phyloP scores from a whole-genome alignment of 176 grass and related monocot genomes.

The Ensete glaucum region DNA sequence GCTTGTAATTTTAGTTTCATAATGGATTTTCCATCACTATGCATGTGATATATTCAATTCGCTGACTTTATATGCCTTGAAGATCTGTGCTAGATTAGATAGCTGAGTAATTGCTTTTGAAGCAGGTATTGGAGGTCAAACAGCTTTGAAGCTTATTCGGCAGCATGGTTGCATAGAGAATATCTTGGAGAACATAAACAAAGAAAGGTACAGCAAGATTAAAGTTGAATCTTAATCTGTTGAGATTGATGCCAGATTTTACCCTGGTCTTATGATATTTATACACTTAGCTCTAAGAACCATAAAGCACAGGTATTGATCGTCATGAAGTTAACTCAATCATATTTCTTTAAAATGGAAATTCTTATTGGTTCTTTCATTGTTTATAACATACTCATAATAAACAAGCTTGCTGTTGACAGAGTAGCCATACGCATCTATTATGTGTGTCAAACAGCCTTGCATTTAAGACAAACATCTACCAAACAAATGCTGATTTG shows the following conservation, averaged over 20 bases:
- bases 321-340: background rate
- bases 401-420: background rate
- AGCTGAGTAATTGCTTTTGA: background rate
- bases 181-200: slow-evolving; percentile 72
- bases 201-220: slow-evolving; percentile 41
- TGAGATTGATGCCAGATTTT: slow-evolving; percentile 5
- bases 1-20: background rate
- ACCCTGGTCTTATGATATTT: background rate
- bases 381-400: background rate
- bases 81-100: background rate
- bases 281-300: background rate
- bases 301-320: background rate
- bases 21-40: background rate
- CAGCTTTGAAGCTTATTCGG: slow-evolving; percentile 83
- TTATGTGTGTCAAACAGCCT: background rate
- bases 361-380: background rate
- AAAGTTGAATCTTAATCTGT: slow-evolving; percentile 4
- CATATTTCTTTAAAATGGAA: too few species aligned
- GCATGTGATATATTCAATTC: background rate
- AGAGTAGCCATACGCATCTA: background rate
- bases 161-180: slow-evolving; percentile 78
- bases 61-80: background rate
- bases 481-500: background rate
- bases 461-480: background rate
- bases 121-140: slow-evolving; percentile 87